Percentiles rank a stretch among this genome's conserved stretches.
These are phyloP conservation scores for Gracilariopsis chorda DNA, from an alignment of 23 red algal species.

Conservation along the genomic window DNA sequence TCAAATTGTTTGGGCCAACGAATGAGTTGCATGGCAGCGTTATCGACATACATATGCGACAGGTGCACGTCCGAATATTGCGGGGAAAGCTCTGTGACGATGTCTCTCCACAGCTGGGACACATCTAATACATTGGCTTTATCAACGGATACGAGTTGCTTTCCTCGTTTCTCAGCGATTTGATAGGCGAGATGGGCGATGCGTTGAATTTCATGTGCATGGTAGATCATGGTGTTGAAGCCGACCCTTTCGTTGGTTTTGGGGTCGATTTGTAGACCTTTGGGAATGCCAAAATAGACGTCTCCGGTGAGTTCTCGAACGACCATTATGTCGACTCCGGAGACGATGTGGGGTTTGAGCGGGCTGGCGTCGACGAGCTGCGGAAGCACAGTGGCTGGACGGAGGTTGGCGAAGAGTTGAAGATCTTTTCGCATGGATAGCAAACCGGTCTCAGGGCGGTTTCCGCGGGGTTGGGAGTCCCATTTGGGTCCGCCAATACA, in stretches of 20 bases:
- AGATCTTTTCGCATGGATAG: constrained; percentile 81
- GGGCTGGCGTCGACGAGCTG: constrained; percentile 79
- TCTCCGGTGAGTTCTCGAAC: constrained; percentile 96
- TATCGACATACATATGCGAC: constrained; percentile 98
- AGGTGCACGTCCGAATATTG: constrained; percentile 81
- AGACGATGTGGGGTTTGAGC: constrained; percentile 79
- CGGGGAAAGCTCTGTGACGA: constrained; percentile 53
- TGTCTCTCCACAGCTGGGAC: constrained; percentile 89
- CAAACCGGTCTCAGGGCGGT: constrained; percentile 85
- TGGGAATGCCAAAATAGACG: constrained; percentile 95
- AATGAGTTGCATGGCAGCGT: constrained; percentile 97
- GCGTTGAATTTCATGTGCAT: constrained; percentile 81
- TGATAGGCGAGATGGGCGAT: constrained; percentile 80
- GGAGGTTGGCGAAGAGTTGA: constrained; percentile 86
- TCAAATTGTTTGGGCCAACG: constrained; percentile 95
- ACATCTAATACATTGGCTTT: constrained; percentile 96
- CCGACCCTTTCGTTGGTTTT: constrained; percentile 65
- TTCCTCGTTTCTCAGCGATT: constrained; percentile 51
- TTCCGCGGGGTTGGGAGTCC: constrained; percentile 73
- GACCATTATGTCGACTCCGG: constrained; percentile 92
- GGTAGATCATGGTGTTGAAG: constrained; percentile 95
- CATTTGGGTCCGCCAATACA: constrained; percentile 94
- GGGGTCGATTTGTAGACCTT: constrained; percentile 55
- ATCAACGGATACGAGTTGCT: constrained; percentile 81
- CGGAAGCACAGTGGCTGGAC: constrained; percentile 79